Evolutionary conservation across 2,329 filamentous ascomycete species (phyloP).

Genomic region (Ascochyta pisi): DNA sequence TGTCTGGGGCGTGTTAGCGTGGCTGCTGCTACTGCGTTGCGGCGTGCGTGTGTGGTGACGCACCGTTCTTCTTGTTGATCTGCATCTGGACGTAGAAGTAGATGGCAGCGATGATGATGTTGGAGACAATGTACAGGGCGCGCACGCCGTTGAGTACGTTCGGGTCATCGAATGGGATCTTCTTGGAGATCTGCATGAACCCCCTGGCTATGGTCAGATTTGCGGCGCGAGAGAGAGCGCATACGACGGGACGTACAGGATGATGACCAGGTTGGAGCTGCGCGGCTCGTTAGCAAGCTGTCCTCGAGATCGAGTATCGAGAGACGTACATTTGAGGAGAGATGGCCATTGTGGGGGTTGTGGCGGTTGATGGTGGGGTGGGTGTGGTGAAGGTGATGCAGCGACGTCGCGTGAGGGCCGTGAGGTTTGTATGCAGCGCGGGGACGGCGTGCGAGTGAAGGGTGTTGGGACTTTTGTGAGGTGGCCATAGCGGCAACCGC

Average conservation of each 20-base stretch:
- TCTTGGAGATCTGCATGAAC: constrained; percentile 99
- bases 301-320: background rate
- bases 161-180: constrained; percentile 92
- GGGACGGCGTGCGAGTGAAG: constrained; percentile 24
- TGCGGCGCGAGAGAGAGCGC: background rate
- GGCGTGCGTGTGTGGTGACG: constrained; percentile 34
- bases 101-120: constrained; percentile 82
- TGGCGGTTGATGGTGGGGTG: background rate
- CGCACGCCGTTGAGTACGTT: constrained; percentile 70
- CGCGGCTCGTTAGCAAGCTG: constrained; percentile 33
- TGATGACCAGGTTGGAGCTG: constrained; percentile 50
- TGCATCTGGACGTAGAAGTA: constrained; percentile 84
- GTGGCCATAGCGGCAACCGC: constrained; percentile 22
- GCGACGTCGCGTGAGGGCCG: constrained; percentile 4
- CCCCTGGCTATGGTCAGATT: constrained; percentile 45
- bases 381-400: background rate
- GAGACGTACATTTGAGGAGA: constrained; percentile 47
- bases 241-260: constrained; percentile 29
- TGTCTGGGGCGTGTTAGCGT: constrained; percentile 64
- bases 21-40: background rate
- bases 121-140: constrained; percentile 70
- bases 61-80: constrained; percentile 98
- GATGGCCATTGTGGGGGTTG: constrained; percentile 42
- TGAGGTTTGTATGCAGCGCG: constrained; percentile 12
- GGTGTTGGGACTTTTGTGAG: constrained; percentile 34